These are phyloP conservation scores for Physcomitrellopsis africana DNA, from an alignment of 225 moss, liverwort and hornwort genomes.

Conservation along the genomic window DNA sequence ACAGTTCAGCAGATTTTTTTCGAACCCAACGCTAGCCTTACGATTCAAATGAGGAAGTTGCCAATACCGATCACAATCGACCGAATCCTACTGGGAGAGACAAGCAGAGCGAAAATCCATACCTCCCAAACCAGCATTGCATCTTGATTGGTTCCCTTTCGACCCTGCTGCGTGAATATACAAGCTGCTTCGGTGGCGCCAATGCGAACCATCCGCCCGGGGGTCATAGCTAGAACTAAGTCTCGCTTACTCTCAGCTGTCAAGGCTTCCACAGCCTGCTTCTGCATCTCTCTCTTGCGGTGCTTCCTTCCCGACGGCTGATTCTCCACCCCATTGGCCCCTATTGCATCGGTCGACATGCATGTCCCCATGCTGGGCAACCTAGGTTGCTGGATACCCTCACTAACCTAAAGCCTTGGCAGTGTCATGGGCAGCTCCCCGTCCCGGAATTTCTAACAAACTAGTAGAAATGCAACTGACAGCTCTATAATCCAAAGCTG, in stretches of 20 bases:
- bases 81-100: too few relatives aligned
- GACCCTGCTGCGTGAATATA: conserved; percentile 62
- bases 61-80: too few relatives aligned
- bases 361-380: conserved; percentile 49
- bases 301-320: conserved; percentile 43
- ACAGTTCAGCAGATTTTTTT: not conserved
- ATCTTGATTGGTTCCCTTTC: conserved; percentile 65
- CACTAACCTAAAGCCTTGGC: conserved; percentile 18
- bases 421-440: not conserved
- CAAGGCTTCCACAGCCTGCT: conserved; percentile 42
- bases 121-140: conserved; percentile 73
- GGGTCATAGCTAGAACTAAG: conserved; percentile 45
- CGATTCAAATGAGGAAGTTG: too few relatives aligned
- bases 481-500: not conserved
- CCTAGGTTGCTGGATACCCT: not conserved
- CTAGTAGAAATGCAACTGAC: too few relatives aligned
- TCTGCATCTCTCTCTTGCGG: conserved; percentile 45
- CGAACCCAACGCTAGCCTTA: not conserved
- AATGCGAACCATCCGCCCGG: conserved; percentile 51
- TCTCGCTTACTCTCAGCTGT: conserved; percentile 44
- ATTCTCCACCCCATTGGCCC: conserved; percentile 36
- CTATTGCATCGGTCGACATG: conserved; percentile 59
- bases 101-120: not conserved
- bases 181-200: conserved; percentile 48
- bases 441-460: too few relatives aligned